Evolutionary conservation across 1,284 basidiomycete genomes (phyloP), one percentile per base, ranked within the genome.

Genomic region (Cryptococcus neoformans): DNA sequence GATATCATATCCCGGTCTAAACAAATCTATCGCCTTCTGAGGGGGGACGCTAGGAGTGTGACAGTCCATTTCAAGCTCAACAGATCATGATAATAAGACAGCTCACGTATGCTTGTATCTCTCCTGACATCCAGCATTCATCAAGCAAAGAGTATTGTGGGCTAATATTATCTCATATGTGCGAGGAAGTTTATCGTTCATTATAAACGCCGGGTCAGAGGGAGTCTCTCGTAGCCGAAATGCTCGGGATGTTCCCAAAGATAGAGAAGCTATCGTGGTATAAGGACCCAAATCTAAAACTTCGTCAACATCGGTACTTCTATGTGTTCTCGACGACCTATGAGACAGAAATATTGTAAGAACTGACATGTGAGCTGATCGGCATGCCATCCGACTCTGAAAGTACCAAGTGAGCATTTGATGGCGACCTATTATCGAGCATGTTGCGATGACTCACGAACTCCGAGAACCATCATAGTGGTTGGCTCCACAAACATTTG

Each of bases 41-140:
- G 87, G 84, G 3, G 90, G 91, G 10, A 93, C 82, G 7, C 74
- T 76, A 44, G 7, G 14, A 82, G 28, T 28, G 28, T 28, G 28
- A 28, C 28, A 28, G 28, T 28, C 28, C 3, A 28, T 28, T 28
- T 4, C 28, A 28, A 28, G 28, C 28, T 28, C 90, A 88, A 65
- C 42, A 42, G 45, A 34, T n/a, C 6, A 38, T 36, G 16, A 41
- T 16, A 41, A 5, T 12, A 28, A 47, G 17, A 14, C 45, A 6
- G 62, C 74, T 62, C 53, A 76, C 74, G 73, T 76, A 60, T 81
- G 80, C 62, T 96, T 96, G 80, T 87, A 97, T 17, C 81, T 81
- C 75, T 97, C 92, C 79, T 97, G 93, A 60, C 86, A 88, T 1
- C 88, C 87, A 0, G 89, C 89, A 64, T 93, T 89, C 93, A 97